Base-by-base conservation (phyloP, 345 rosid species). In the Ceriops zippeliana region DNA sequence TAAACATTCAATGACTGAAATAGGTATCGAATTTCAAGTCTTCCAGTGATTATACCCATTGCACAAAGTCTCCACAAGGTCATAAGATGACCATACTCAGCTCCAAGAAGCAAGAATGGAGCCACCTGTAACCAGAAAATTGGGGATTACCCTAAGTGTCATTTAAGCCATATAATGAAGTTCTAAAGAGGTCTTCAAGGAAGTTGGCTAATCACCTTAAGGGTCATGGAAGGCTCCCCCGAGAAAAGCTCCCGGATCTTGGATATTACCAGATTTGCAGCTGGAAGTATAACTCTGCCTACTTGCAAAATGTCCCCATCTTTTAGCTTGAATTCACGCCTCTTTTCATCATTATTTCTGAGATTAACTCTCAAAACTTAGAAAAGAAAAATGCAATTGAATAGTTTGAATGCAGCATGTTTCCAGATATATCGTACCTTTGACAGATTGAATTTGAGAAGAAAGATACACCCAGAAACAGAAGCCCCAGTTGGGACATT, bases 171-270 rank as follows among this genome's bases (percentile, higher is more conserved):
- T 66, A 26, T 58, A 24, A 53, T 61, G 56, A 56, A 24, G 21
- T 47, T 47, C 13, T 2, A 42, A 21, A 35, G 34, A 31, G 22
- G 6, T 27, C 42, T 28, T 34, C 15, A 46, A 35, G 61, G 47
- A 49, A 34, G 28, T 42, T 42, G 58, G 65, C 19, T 35, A 47
- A 49, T 72, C 83, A 95, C 99, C 79, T 88, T 89, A 65, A 95
- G 93, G 73, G 99, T 95, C 90, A 76, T 91, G 35, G 87, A 84
- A 63, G 97, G 97, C 74, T 95, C 99, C 37, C 97, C 99, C 5
- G 99, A 95, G 88, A 95, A 95, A 58, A 95, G 85, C 77, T 84
- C 80, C 54, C 81, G 82, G 7, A 70, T 82, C 82, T 80, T 87
- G 34, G 81, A 87, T 75, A 90, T 88, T 7, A 80, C 90, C 65